Percentiles rank a stretch among this genome's conserved stretches.
phyloP scores from a whole-genome alignment of 208 protist species.

The Crithidia sp. region DNA sequence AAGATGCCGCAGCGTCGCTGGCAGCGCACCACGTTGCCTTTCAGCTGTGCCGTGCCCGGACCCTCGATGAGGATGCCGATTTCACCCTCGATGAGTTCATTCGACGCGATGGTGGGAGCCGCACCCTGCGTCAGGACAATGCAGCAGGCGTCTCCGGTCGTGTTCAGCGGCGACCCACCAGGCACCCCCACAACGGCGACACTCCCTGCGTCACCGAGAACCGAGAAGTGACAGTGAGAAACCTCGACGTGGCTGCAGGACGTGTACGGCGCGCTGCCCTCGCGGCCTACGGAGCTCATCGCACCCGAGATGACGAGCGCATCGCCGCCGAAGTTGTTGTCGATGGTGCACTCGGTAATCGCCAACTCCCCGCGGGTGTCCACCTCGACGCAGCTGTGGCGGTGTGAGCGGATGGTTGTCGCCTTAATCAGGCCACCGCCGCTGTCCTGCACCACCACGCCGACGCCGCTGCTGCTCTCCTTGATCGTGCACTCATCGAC shows the following conservation, averaged over 20 bases:
- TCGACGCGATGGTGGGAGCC: slow-evolving; percentile 61
- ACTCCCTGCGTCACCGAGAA: slow-evolving; percentile 20
- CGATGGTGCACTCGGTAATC: slow-evolving; percentile 61
- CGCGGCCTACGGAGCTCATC: slow-evolving; percentile 35
- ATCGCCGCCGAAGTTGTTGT: slow-evolving; percentile 63
- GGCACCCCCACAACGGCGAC: not conserved
- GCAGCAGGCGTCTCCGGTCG: slow-evolving; percentile 49
- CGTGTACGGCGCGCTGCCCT: slow-evolving; percentile 14
- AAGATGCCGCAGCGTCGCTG: slow-evolving; percentile 84
- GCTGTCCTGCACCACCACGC: slow-evolving; percentile 66
- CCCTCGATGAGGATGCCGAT: slow-evolving; percentile 82
- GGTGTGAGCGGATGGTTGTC: slow-evolving; percentile 70
- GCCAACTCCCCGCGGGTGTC: slow-evolving; percentile 79
- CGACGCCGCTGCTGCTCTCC: slow-evolving; percentile 73
- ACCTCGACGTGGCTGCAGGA: slow-evolving; percentile 67
- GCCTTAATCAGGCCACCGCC: slow-evolving; percentile 55
- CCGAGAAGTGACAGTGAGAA: slow-evolving; percentile 66
- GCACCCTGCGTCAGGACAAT: slow-evolving; percentile 74
- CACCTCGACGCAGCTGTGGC: slow-evolving; percentile 56
- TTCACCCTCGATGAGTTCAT: slow-evolving; percentile 75
- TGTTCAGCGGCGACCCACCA: slow-evolving; percentile 7
- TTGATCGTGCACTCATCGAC: slow-evolving; percentile 74
- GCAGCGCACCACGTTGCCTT: slow-evolving; percentile 73
- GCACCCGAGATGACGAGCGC: slow-evolving; percentile 54
- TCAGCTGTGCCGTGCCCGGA: slow-evolving; percentile 60